Conservation (phyloP, 1,284 basidiomycete species). For the Apiotrichum laibachii region DNA sequence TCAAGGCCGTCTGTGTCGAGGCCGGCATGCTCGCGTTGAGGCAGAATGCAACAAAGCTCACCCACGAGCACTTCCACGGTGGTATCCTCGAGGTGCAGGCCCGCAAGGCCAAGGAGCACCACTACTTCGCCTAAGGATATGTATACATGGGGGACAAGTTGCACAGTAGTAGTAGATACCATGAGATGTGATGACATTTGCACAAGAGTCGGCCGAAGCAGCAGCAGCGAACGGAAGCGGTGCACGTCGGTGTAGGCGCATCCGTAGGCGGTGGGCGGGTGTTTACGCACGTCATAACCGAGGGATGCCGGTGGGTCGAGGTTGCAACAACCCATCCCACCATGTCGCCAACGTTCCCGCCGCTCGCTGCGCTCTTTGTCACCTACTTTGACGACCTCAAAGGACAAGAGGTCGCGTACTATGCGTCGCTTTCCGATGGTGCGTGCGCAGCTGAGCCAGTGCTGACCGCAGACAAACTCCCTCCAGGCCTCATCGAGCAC, state of each 20-base stretch:
- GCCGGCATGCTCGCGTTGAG: slow-evolving; percentile 85
- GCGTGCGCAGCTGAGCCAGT: not conserved
- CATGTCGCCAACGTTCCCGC: slow-evolving; percentile 26
- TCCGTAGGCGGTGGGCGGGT: not conserved
- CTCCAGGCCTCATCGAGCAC: slow-evolving; percentile 37
- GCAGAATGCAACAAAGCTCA: slow-evolving; percentile 85
- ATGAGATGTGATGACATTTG: slow-evolving; percentile 14
- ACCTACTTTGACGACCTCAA: slow-evolving; percentile 48
- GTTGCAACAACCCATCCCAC: slow-evolving; percentile 1
- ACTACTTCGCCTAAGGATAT: slow-evolving; percentile 31
- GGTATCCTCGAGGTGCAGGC: slow-evolving; percentile 93
- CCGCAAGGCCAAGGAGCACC: slow-evolving; percentile 88
- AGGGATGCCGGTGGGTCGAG: not conserved
- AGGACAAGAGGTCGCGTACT: slow-evolving; percentile 42
- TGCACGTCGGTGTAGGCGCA: not conserved
- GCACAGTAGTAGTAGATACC: slow-evolving; percentile 13
- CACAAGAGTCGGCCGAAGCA: slow-evolving; percentile 5
- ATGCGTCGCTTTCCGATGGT: slow-evolving; percentile 31
- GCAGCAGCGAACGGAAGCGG: not conserved
- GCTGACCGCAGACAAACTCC: slow-evolving; percentile 20
- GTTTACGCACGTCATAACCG: not conserved
- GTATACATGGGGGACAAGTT: slow-evolving; percentile 8
- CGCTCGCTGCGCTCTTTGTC: slow-evolving; percentile 42
- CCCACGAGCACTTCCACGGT: slow-evolving; percentile 85
- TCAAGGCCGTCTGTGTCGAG: slow-evolving; percentile 91